These are phyloP conservation scores for Pluteus cervinus DNA, from an alignment of 768 basidiomycete genomes.

Conservation along the genomic window DNA sequence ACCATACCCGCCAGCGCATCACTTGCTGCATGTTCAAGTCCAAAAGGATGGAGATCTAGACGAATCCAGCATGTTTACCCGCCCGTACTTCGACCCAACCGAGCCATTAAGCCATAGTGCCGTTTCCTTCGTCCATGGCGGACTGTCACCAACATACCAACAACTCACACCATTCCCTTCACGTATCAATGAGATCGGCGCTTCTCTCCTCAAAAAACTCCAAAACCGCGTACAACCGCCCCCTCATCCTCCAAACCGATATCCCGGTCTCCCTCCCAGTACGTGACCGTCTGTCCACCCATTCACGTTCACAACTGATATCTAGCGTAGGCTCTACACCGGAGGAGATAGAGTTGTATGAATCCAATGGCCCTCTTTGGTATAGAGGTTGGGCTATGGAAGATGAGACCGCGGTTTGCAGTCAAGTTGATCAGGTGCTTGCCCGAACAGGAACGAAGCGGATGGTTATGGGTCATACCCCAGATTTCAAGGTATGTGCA, in stretches of 20 bases:
- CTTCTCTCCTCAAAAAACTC: conserved; percentile 63
- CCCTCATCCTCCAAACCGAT: conserved; percentile 78
- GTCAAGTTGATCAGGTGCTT: conserved; percentile 64
- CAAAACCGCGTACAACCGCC: conserved; percentile 61
- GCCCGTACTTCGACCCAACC: conserved; percentile 23
- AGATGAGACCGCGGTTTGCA: conserved; percentile 63
- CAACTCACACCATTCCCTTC: conserved; percentile 79
- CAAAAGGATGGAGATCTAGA: conserved; percentile 12
- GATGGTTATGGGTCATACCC: conserved; percentile 97
- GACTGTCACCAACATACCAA: conserved; percentile 72
- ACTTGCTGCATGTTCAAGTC: conserved; percentile 10
- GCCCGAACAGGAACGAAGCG: conserved; percentile 73
- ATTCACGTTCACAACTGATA: not conserved
- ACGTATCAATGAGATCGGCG: conserved; percentile 71
- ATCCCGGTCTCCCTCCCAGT: conserved; percentile 60
- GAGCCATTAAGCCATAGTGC: conserved; percentile 69
- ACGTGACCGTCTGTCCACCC: conserved; percentile 10
- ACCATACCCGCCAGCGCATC: conserved; percentile 38
- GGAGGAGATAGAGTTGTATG: conserved; percentile 71
- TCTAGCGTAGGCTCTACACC: conserved; percentile 43
- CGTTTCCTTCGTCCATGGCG: conserved; percentile 91
- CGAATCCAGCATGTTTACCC: conserved; percentile 8
- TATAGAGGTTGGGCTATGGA: conserved; percentile 90
- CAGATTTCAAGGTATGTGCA: conserved; percentile 63
- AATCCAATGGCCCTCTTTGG: conserved; percentile 82